phyloP scores from a whole-genome alignment of 192 early-diverging fungal genomes.

The Coemansia sp. region DNA sequence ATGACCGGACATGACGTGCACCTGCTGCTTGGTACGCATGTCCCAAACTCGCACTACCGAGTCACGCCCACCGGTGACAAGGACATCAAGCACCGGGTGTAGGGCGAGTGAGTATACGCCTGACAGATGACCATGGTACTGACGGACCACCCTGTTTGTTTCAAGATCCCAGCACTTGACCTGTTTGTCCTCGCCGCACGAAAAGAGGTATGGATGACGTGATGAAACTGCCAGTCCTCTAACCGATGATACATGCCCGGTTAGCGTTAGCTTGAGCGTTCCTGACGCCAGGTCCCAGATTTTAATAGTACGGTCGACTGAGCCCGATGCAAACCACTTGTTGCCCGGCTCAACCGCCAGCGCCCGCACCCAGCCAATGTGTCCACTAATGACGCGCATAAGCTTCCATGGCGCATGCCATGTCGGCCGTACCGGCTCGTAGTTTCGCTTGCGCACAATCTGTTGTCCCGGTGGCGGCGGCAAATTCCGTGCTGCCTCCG shows the following conservation, averaged over 20 bases:
- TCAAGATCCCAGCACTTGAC: slow-evolving; percentile 99
- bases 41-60: slow-evolving; percentile 97
- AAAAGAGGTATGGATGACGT: slow-evolving; percentile 97
- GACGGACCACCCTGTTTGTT: slow-evolving; percentile 97
- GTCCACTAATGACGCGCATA: slow-evolving; percentile 88
- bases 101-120: slow-evolving; percentile 89
- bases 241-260: slow-evolving; percentile 94
- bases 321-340: slow-evolving; percentile 98
- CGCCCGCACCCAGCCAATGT: slow-evolving; percentile 94
- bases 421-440: slow-evolving; percentile 58
- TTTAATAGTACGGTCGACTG: slow-evolving; percentile 96
- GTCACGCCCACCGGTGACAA: slow-evolving; percentile 95
- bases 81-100: slow-evolving; percentile 91
- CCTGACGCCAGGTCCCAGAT: slow-evolving; percentile 99
- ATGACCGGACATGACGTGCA: slow-evolving; percentile 89
- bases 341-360: slow-evolving; percentile 93
- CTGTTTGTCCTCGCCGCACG: slow-evolving; percentile 96
- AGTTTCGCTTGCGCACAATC: slow-evolving; percentile 44
- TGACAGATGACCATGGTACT: slow-evolving; percentile 97
- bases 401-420: slow-evolving; percentile 99
- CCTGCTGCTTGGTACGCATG: slow-evolving; percentile 92
- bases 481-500: not conserved
- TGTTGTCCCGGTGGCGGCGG: slow-evolving; percentile 36
- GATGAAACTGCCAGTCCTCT: slow-evolving; percentile 91
- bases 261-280: slow-evolving; percentile 89